Base-by-base conservation (phyloP, 2,329 filamentous ascomycete species). In the Cytospora mali region DNA sequence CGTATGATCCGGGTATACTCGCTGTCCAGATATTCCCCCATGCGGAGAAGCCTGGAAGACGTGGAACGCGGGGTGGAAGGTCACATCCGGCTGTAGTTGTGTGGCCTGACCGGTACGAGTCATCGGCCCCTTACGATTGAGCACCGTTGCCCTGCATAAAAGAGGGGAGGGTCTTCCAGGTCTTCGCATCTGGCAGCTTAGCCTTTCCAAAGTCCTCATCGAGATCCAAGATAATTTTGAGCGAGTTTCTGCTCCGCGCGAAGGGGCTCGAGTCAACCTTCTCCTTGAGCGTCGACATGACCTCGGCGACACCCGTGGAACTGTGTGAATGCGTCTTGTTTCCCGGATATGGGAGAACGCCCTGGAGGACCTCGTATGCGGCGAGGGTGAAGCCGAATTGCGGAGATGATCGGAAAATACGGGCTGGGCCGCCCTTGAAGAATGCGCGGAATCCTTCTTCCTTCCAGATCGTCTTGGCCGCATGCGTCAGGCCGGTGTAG, bases 361-460 rank as follows among this genome's bases (percentile, higher is more conserved):
- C 90, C 79, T 97, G 93, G 56, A 99, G 81, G 42, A 99, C 84
- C 77, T 99, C 95, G 76, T 98, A 99, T 50, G 91, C 91, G 4
- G 95, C 95, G 27, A 99, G 87, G 0, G 95, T 99, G 81, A 98
- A 98, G 68, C 95, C 95, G 75, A 99, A 99, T 75, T 99, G 95
- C 18, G 95, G 95, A 14, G 93, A 97, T 0, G 93, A 97, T 72
- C 95, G 90, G 75, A 98, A 78, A 72, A 99, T 96, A 81, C 95
- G 92, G 10, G 95, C 95, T 1, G 94, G 93, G 1, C 95, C 95
- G 69, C 95, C 95, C 83, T 98, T 98, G 88, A 98, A 99, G 83
- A 99, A 99, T 28, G 95, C 95, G 67, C 84, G 87, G 84, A 97
- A 94, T 13, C 95, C 95, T 77, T 99, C 95, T 75, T 98, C 91